Evolutionary conservation across 208 protist species (phyloP), one percentile per base, ranked within the genome.

Genomic region (Leishmania turanica): DNA sequence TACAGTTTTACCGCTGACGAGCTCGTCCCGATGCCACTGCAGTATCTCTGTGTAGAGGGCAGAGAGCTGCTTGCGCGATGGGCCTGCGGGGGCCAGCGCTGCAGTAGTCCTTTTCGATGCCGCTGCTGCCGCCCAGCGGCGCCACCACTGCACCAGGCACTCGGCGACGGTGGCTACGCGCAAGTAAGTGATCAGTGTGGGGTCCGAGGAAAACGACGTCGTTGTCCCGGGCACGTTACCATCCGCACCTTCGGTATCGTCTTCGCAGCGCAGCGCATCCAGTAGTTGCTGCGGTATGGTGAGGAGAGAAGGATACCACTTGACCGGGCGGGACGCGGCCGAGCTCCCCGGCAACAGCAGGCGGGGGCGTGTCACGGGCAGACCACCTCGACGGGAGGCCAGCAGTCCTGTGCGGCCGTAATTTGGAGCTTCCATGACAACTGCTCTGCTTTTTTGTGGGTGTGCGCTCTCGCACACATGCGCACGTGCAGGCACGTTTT

Each of bases 381-480:
- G 54, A 15, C 90, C 92, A 24, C 83, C 75, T 2, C 87, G 79
- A 2, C 70, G 81, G 13, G 84, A 82, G 19, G 73, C 78, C 4
- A 97, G 88, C 24, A 93, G 83, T 0, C 94, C 94, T 9, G 91
- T 96, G 68, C 94, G 90, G 9, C 92, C 94, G 72, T 96, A 97
- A 72, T 91, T 88, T 8, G 91, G 90, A 42, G 70, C 49, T 64
- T 97, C 89, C 92, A 93, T 95, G 24, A 40, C 37, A 53, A 21
- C 45, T 51, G 11, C 69, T 6, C 42, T n/a, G 34, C 40, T 69
- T 8, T 47, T 42, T 8, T 27, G 66, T 49, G 4, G 5, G 17
- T 27, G 19, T 69, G 65, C 19, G 15, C 65, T 45, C 37, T 45
- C 15, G 65, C 17, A 42, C 37, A 45, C 37, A 7, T 68, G 64